Base-by-base conservation (phyloP, 768 basidiomycete species). In the Serendipita vermifera region DNA sequence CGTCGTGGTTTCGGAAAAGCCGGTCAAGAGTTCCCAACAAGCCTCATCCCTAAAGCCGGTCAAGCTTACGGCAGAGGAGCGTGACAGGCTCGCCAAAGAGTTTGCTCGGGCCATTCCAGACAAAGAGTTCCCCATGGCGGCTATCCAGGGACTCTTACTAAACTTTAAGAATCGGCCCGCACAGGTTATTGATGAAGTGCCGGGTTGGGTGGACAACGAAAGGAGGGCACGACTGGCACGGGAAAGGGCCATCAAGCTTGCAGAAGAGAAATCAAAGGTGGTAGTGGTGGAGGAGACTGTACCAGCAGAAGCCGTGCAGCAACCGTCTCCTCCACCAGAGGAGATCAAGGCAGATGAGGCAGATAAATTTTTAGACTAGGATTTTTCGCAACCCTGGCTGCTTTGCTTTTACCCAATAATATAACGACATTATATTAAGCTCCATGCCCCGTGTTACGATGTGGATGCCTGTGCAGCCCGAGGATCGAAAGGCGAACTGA, bases 121-220 rank as follows among this genome's bases (percentile, higher is more conserved):
- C 43, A 65, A 72, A 26, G 67, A 67, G 55, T 64, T 71, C 38
- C 69, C 72, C 40, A 72, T 75, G 66, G 72, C 75, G 6, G 66
- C 67, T 39, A 63, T 77, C 11, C 75, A 76, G 61, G 78, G 81
- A 3, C 85, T 79, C 64, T 65, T 88, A 58, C 84, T 89, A 82
- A 67, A 70, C 17, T 77, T 82, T 70, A 85, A 87, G 66, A 71
- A 69, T 4, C 67, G 75, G 3, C 83, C 85, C 0, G 65, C 69
- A 58, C 75, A 74, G 13, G 85, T 85, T 5, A 74, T 80, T 13
- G 65, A 66, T 22, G 71, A 72, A 2, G 65, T 73, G 4, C 63
- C 62, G 7, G 66, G 57, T 6, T 84, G 81, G 78, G 71, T 82
- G 7, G 72, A 74, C 57, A 71, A 72, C 61, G 75, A 79, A 59